Conservation (phyloP, 306 rosid species). For the Dalbergia cultrata region DNA sequence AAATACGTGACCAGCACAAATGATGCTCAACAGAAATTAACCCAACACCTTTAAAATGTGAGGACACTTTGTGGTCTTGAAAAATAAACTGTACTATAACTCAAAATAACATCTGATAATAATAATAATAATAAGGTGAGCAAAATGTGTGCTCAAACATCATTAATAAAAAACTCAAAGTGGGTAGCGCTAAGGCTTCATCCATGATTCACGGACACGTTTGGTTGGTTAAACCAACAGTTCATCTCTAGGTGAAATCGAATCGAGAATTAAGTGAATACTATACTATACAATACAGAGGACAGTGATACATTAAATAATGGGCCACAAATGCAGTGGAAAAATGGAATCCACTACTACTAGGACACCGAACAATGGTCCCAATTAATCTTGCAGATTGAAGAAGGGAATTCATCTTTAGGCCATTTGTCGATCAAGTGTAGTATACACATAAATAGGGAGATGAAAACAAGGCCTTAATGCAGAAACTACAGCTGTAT, state of each 20-base stretch:
- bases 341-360: conserved; percentile 41
- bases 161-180: conserved; percentile 32
- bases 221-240: neutral
- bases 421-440: conserved; percentile 45
- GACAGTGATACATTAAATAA: conserved; percentile 46
- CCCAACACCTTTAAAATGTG: neutral
- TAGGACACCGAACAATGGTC: conserved; percentile 41
- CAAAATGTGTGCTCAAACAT: conserved; percentile 11
- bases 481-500: conserved; percentile 52
- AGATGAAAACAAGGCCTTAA: conserved; percentile 40
- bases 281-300: neutral
- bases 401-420: conserved; percentile 34
- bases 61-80: neutral
- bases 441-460: conserved; percentile 32
- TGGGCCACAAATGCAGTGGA: conserved; percentile 37
- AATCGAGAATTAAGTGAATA: conserved; percentile 33
- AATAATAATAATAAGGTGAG: neutral
- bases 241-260: neutral
- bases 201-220: conserved; percentile 39
- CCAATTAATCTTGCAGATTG: conserved; percentile 41
- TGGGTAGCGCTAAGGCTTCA: neutral
- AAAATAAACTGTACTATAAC: neutral
- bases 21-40: neutral
- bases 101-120: conserved; percentile 24
- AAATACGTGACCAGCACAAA: neutral